A percentile compares a stretch with the other conserved stretches of the same genome.
These are phyloP conservation scores for Mortierella sp. DNA, from an alignment of 371 early-diverging fungal species.

Conservation along the genomic window DNA sequence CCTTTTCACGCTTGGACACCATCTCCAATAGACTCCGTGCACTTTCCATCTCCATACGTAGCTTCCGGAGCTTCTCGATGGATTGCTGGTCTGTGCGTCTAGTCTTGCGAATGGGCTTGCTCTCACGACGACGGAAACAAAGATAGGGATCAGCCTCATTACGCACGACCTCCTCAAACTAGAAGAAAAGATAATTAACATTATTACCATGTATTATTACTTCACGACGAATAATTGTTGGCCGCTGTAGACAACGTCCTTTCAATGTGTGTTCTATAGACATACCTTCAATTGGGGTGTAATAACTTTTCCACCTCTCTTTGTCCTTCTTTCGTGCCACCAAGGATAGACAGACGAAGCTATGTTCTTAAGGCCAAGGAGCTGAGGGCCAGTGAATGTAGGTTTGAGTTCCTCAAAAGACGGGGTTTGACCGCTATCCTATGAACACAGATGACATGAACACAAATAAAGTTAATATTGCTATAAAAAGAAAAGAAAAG, in stretches of 20 bases:
- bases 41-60: constrained; percentile 84
- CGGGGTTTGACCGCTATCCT: constrained; percentile 65
- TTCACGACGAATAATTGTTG: too few species aligned
- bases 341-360: constrained; percentile 55
- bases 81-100: constrained; percentile 91
- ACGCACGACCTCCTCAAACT: constrained; percentile 74
- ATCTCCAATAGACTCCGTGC: constrained; percentile 84
- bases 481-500: background rate
- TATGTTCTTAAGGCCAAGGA: constrained; percentile 31
- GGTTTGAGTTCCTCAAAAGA: constrained; percentile 58
- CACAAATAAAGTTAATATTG: background rate
- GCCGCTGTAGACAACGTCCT: too few species aligned
- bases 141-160: constrained; percentile 93
- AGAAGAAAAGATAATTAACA: background rate
- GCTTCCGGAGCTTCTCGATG: constrained; percentile 83
- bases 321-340: constrained; percentile 62
- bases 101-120: constrained; percentile 89
- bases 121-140: constrained; percentile 96
- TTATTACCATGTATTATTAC: background rate
- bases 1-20: constrained; percentile 84
- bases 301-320: constrained; percentile 67
- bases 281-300: constrained; percentile 72
- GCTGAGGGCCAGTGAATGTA: constrained; percentile 38
- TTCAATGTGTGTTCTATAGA: background rate
- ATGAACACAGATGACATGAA: background rate